Evolutionary conservation across 2,329 filamentous ascomycete genomes (phyloP).

Genomic region (Penicillium hesseltinei): DNA sequence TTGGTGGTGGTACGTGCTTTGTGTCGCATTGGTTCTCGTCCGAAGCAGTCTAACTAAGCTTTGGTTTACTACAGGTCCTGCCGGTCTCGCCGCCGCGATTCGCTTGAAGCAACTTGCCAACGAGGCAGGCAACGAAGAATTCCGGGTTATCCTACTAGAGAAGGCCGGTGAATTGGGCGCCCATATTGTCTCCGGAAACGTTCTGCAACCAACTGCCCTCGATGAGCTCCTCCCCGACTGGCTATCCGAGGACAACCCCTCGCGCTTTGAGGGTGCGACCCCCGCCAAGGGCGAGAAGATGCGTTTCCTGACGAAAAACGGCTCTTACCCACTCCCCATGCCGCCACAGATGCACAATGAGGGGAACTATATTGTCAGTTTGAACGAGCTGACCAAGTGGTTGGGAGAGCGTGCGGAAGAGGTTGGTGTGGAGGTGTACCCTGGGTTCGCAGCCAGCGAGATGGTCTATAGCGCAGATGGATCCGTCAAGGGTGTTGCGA

Average conservation of each 20-base stretch:
- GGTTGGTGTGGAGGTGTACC: slow-evolving; percentile 90
- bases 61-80: slow-evolving; percentile 60
- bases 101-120: slow-evolving; percentile 93
- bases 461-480: slow-evolving; percentile 84
- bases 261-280: slow-evolving; percentile 82
- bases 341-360: slow-evolving; percentile 98
- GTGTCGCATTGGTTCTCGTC: not conserved
- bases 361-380: slow-evolving; percentile 94
- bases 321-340: slow-evolving; percentile 74
- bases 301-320: slow-evolving; percentile 85
- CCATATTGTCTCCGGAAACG: slow-evolving; percentile 93
- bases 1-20: slow-evolving; percentile 69
- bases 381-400: slow-evolving; percentile 96
- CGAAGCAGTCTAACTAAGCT: slow-evolving; percentile 4
- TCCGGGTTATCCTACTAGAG: slow-evolving; percentile 86
- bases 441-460: slow-evolving; percentile 92
- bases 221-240: slow-evolving; percentile 92
- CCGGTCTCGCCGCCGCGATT: slow-evolving; percentile 89
- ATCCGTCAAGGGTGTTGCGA: slow-evolving; percentile 88
- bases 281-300: slow-evolving; percentile 81
- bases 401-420: slow-evolving; percentile 95
- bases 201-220: slow-evolving; percentile 84
- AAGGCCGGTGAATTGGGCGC: slow-evolving; percentile 94
- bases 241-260: slow-evolving; percentile 83
- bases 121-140: slow-evolving; percentile 91